Evolutionary conservation across 192 early-diverging fungal species (phyloP).

Genomic region (Phycomyces nitens): DNA sequence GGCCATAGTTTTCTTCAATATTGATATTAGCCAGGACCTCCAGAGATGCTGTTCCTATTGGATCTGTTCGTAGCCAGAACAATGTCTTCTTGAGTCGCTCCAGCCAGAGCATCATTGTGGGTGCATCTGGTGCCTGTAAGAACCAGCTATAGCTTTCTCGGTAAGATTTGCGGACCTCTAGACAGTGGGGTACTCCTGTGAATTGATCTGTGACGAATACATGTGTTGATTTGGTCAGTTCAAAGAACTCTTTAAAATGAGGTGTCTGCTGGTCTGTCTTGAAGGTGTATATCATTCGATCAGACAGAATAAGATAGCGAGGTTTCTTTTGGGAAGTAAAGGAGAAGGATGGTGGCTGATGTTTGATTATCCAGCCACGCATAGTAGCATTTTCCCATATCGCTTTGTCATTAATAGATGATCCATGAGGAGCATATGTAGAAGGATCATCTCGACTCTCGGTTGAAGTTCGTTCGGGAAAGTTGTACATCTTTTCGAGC

Average conservation of each 20-base stretch:
- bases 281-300: slow-evolving; percentile 19
- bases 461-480: too few species aligned
- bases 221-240: slow-evolving; percentile 14
- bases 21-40: neutral
- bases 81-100: slow-evolving; percentile 14
- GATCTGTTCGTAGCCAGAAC: slow-evolving; percentile 8
- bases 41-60: neutral
- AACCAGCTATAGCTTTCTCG: slow-evolving; percentile 15
- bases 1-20: neutral
- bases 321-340: slow-evolving; percentile 18
- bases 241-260: slow-evolving; percentile 21
- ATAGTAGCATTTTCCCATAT: slow-evolving; percentile 13
- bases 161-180: slow-evolving; percentile 23
- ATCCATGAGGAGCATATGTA: neutral
- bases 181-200: slow-evolving; percentile 16
- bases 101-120: slow-evolving; percentile 20
- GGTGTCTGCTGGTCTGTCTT: slow-evolving; percentile 11
- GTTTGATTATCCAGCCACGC: slow-evolving; percentile 20
- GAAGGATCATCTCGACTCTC: neutral
- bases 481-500: neutral
- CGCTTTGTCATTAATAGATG: neutral
- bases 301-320: slow-evolving; percentile 21
- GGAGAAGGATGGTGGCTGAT: slow-evolving; percentile 22
- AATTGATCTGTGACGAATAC: slow-evolving; percentile 27
- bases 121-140: slow-evolving; percentile 20